Conservation (phyloP, 2,329 filamentous ascomycete species). For the Tolypocladium endophyticum region DNA sequence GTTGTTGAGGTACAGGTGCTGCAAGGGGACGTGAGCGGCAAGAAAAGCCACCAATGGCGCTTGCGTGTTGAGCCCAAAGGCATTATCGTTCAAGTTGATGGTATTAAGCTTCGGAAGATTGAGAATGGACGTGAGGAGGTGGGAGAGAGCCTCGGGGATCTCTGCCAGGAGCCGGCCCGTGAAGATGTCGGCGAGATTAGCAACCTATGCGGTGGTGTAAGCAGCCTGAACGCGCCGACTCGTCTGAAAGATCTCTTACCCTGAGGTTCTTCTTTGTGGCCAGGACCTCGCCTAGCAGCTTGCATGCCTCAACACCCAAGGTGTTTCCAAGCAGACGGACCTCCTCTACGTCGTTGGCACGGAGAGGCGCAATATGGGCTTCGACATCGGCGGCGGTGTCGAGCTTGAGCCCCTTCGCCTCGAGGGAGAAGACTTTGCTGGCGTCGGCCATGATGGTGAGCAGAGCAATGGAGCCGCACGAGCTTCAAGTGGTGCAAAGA, state of each 20-base stretch:
- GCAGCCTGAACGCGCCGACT: background rate
- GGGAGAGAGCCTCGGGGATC: constrained; percentile 81
- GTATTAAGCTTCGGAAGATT: constrained; percentile 80
- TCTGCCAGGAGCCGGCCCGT: constrained; percentile 87
- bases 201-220: constrained; percentile 37
- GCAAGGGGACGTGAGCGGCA: constrained; percentile 75
- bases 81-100: constrained; percentile 94
- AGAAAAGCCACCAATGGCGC: constrained; percentile 90
- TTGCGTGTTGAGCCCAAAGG: constrained; percentile 91
- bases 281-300: constrained; percentile 73
- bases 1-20: constrained; percentile 95
- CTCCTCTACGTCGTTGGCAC: constrained; percentile 69
- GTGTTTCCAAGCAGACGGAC: constrained; percentile 86
- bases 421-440: constrained; percentile 72
- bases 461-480: constrained; percentile 1
- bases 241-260: constrained; percentile 31
- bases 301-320: constrained; percentile 77
- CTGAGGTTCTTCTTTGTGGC: constrained; percentile 74
- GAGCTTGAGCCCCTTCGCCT: constrained; percentile 87
- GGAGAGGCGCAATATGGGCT: constrained; percentile 67
- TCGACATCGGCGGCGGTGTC: constrained; percentile 81
- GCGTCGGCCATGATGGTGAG: constrained; percentile 17
- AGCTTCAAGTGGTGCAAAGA: background rate
- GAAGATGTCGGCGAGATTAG: constrained; percentile 95
- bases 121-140: constrained; percentile 75